Base-by-base conservation (phyloP, 2,329 filamentous ascomycete genomes). In the Rhynchosporium secalis region DNA sequence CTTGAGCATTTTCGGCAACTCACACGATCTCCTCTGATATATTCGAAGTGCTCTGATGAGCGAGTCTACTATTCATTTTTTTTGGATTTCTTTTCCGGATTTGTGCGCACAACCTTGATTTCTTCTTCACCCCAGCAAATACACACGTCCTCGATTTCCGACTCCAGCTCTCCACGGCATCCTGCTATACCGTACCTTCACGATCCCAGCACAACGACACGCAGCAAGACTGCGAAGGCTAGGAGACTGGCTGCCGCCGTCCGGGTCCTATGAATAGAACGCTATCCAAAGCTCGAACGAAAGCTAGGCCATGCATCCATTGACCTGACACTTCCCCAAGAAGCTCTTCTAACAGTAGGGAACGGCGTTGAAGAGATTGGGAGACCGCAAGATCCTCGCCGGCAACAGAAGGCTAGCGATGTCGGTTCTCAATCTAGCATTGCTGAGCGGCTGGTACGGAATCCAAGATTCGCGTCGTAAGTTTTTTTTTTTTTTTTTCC, bases 371-470 rank as follows among this genome's bases (percentile, higher is more conserved):
- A 10, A 9, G 55, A 26, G 48, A 45, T 3, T 4, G 55, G 9
- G 55, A 26, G 48, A 45, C 3, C 12, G 55, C 4, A 57, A 9
- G 12, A 36, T 57, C 28, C 28, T 46, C 6, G 29, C 12, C 15
- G 55, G 55, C 1, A 57, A 57, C 55, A 47, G 54, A 28, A 31
- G 48, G 15, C 29, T 60, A 12, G 58, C 48, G 9, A 20, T 60
- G 26, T 29, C 54, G 3, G 41, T 60, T 12, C 7, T 52, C 15
- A 26, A 15, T 4, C 20, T 52, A 20, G 46, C 36, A 3, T 15
- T 59, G 0, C 29, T 36, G 55, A 36, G 31, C 4, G 41, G 26
- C 12, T 46, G 41, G 41, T 45, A 26, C n/a, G 29, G 5, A 15
- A n/a, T 6, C 1, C 31, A 15, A 10, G 48, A 52, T 8, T 20